phyloP scores from a whole-genome alignment of 2,329 filamentous ascomycete genomes.

The Diaporthe sp. region DNA sequence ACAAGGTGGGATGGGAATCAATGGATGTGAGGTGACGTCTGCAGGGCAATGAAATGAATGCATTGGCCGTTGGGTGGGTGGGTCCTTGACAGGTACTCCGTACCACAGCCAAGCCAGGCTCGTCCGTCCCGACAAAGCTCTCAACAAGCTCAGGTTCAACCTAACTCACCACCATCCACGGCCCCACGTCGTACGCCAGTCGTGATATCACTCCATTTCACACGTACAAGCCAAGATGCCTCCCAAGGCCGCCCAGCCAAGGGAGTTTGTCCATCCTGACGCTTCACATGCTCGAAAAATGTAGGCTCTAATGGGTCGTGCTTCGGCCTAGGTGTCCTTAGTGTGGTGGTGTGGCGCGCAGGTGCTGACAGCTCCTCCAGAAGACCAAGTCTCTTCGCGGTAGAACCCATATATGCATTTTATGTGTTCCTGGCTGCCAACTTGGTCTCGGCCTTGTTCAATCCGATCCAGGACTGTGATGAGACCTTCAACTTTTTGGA shows the following conservation, averaged over 20 bases:
- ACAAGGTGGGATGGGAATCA: background rate
- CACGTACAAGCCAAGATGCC: constrained; percentile 49
- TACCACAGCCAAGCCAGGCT: background rate
- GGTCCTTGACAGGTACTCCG: background rate
- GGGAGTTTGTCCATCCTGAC: constrained; percentile 58
- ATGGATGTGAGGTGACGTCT: constrained; percentile 12
- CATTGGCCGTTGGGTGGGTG: background rate
- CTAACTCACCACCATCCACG: background rate
- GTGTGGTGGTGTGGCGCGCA: background rate
- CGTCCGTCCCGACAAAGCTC: constrained; percentile 9
- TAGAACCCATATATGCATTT: constrained; percentile 81
- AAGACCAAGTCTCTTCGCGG: constrained; percentile 66
- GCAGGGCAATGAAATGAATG: background rate
- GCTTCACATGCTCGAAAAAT: constrained; percentile 64
- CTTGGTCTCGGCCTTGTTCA: constrained; percentile 79
- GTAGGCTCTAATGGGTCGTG: constrained; percentile 44
- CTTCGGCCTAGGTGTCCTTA: background rate
- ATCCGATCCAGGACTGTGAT: constrained; percentile 97
- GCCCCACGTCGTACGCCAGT: background rate
- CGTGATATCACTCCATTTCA: background rate
- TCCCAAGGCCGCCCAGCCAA: constrained; percentile 45
- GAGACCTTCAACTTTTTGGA: constrained; percentile 99
- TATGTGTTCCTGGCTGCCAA: constrained; percentile 82
- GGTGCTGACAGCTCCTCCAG: constrained; percentile 43
- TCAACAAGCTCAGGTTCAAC: background rate